phyloP scores from a whole-genome alignment of 441 rosid species.

The Eutrema salsugineum region DNA sequence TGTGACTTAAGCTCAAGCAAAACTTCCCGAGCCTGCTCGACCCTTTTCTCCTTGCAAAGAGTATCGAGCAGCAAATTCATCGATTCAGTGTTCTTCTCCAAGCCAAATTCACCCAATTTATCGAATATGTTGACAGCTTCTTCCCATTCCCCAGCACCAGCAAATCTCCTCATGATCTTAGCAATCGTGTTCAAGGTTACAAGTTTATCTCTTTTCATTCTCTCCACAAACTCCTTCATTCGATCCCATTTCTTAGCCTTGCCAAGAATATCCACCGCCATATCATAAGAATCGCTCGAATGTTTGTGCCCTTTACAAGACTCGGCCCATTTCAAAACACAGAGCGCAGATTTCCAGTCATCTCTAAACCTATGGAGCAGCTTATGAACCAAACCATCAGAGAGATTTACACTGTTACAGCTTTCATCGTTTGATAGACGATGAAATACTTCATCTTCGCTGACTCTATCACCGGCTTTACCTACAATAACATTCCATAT shows the following conservation, averaged over 20 bases:
- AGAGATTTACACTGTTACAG: conserved; percentile 42
- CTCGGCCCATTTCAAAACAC: conserved; percentile 69
- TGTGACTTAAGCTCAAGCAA: conserved; percentile 59
- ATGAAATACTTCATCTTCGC: conserved; percentile 44
- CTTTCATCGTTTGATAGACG: conserved; percentile 38
- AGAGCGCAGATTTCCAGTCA: conserved; percentile 83
- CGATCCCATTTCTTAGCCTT: conserved; percentile 65
- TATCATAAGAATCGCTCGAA: conserved; percentile 43
- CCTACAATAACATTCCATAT: conserved; percentile 33
- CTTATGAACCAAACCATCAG: conserved; percentile 46
- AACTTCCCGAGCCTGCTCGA: conserved; percentile 57
- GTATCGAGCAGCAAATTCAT: conserved; percentile 81
- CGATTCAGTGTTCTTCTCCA: conserved; percentile 66
- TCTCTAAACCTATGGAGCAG: conserved; percentile 66
- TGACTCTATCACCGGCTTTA: conserved; percentile 35
- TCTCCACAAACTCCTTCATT: conserved; percentile 58
- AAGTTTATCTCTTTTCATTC: conserved; percentile 40
- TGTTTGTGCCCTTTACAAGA: conserved; percentile 43
- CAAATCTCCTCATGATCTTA: conserved; percentile 74
- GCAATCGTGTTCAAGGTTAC: conserved; percentile 54
- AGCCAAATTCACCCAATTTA: conserved; percentile 49
- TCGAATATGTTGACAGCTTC: conserved; percentile 68
- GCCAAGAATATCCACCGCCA: conserved; percentile 73
- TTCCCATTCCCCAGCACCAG: conserved; percentile 83
- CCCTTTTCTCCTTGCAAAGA: conserved; percentile 73